phyloP scores from a whole-genome alignment of 805 yeast genomes.

The Kuraishia hungarica region DNA sequence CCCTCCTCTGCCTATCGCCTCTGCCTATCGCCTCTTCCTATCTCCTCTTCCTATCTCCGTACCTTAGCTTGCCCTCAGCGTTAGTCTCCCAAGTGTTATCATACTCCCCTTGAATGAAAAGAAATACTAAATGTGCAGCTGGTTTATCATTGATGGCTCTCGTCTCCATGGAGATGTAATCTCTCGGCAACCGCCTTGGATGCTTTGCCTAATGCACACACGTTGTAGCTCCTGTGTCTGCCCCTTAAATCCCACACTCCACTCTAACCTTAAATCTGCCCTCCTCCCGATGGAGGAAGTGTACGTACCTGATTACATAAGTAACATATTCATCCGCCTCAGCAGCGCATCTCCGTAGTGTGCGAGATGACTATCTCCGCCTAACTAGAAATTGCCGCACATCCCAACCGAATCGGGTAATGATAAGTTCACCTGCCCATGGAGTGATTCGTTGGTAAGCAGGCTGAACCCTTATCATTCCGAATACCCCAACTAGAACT shows the following conservation, averaged over 20 bases:
- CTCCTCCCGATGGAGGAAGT: no score
- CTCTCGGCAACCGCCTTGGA: not conserved
- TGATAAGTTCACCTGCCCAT: not conserved
- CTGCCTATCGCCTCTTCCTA: no score
- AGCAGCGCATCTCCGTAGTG: not conserved
- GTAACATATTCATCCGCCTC: no score
- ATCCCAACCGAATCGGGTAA: not conserved
- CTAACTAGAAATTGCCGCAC: not conserved
- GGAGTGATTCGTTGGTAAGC: no score
- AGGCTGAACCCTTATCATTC: not conserved
- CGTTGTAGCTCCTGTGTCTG: not conserved
- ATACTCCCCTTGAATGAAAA: not conserved
- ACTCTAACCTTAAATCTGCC: not conserved
- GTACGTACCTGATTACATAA: no score
- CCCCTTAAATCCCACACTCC: not conserved
- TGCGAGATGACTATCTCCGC: not conserved
- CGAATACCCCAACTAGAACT: no score
- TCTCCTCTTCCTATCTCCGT: no score
- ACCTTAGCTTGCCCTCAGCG: no score
- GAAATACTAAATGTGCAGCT: not conserved
- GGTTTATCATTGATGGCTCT: no score
- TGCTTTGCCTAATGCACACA: not conserved
- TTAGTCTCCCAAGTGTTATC: no score
- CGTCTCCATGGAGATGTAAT: not conserved
- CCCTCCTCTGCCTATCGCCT: no score